Base-by-base conservation (phyloP, 2,329 filamentous ascomycete genomes). In the Neofusicoccum laricinum region DNA sequence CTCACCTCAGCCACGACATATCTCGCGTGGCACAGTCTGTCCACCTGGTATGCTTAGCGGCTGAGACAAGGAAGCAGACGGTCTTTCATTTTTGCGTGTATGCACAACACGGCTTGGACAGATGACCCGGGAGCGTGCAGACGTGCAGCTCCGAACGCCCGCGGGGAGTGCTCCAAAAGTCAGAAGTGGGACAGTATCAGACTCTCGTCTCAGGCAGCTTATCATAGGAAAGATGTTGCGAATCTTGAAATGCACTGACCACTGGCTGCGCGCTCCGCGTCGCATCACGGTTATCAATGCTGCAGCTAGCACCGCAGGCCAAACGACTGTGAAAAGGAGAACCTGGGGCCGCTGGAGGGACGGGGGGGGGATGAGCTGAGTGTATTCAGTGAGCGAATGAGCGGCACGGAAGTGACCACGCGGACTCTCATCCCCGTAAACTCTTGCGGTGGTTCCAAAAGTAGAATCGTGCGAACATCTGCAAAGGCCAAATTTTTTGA, bases 1-100 rank as follows among this genome's bases (percentile, higher is more conserved):
- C 55, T 59, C 40, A 59, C 55, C 43, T 59, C 55, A 59, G 55
- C 55, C 55, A 59, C 41, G 8, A n/a, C 40, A 19, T 38, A 19
- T 36, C 55, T 59, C 55, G 55, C 40, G 55, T 59, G n/a, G 55
- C 25, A 59, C 40, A 34, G 21, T 21, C 10, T 45, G 55, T 45
- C 43, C 55, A 59, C 25, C 40, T 59, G 55, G 40, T 36, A 7
- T 34, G n/a, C 15, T 36, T 59, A n/a, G 30, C 12, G 25, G 55
- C 55, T 59, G 55, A 46, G 41, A 59, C 55, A 46, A 21, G 11
- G n/a, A 45, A 32, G 30, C 8, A 41, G 21, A n/a, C 12, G 14
- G 19, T 25, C 10, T 2, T 30, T 3, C n/a, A n/a, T 32, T 2
- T 25, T 17, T 10, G 7, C 14, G 8, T 46, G 40, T 19, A 15